Percentiles rank a stretch among this genome's conserved stretches.
Conservation (phyloP, 1,139 yeast genomes). For the Saccharomyces pastorianus region DNA sequence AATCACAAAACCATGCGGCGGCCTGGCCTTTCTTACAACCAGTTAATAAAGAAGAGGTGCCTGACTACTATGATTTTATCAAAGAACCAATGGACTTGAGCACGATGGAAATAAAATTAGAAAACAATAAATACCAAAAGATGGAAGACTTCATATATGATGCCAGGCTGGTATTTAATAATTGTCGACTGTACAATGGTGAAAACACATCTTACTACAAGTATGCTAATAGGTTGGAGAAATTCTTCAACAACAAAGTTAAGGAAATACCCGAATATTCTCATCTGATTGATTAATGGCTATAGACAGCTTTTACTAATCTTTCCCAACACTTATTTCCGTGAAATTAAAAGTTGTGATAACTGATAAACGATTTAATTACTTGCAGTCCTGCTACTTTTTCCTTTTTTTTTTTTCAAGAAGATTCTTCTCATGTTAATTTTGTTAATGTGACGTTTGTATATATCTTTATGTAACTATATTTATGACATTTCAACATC, state of each 20-base stretch:
- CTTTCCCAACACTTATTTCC: too few relatives aligned
- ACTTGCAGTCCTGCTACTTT: background rate
- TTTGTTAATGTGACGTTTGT: slow-evolving; percentile 3
- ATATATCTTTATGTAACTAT: slow-evolving; percentile 5
- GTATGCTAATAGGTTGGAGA: slow-evolving; percentile 87
- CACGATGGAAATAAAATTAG: slow-evolving; percentile 90
- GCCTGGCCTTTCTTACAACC: slow-evolving; percentile 99
- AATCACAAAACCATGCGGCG: slow-evolving; percentile 87
- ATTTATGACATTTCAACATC: slow-evolving; percentile 29
- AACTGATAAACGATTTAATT: background rate
- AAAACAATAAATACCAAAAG: slow-evolving; percentile 26
- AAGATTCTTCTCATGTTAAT: too few relatives aligned
- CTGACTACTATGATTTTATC: slow-evolving; percentile 91
- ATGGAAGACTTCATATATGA: slow-evolving; percentile 91
- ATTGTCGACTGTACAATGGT: slow-evolving; percentile 83
- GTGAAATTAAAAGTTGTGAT: too few relatives aligned
- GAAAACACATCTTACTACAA: slow-evolving; percentile 85
- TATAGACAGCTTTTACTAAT: background rate
- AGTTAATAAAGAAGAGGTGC: slow-evolving; percentile 87
- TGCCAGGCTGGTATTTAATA: slow-evolving; percentile 74
- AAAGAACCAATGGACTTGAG: slow-evolving; percentile 98
- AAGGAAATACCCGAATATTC: slow-evolving; percentile 54
- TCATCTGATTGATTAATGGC: slow-evolving; percentile 31
- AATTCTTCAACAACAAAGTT: slow-evolving; percentile 70
- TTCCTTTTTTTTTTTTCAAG: background rate